A percentile compares a stretch with the other conserved stretches of the same genome.
These are phyloP conservation scores for Gastrolobium villosum DNA, from an alignment of 306 rosid species.

Conservation along the genomic window DNA sequence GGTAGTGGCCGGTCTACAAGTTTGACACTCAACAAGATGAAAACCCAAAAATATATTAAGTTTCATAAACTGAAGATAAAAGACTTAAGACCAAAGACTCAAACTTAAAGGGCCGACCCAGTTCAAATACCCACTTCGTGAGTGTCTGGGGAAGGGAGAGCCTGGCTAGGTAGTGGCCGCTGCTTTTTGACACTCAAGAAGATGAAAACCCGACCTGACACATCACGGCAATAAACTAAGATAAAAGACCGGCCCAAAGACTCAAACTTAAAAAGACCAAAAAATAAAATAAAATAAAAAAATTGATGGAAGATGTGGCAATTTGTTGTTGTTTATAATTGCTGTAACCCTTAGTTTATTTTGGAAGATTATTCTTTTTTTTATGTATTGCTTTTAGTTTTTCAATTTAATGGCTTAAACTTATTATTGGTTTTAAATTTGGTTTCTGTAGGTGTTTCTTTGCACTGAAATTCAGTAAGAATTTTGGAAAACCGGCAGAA, in stretches of 20 bases:
- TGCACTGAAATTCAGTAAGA: conserved; percentile 41
- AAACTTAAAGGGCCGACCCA: too few relatives aligned
- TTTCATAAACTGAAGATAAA: background rate
- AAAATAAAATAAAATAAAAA: background rate
- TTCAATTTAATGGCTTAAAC: conserved; percentile 15
- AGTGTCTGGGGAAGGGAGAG: too few relatives aligned
- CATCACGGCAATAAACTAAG: conserved; percentile 4
- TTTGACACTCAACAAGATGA: background rate
- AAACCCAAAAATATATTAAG: background rate
- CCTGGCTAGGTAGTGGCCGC: too few relatives aligned
- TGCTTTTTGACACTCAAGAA: too few relatives aligned
- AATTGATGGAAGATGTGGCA: background rate
- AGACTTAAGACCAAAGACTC: background rate
- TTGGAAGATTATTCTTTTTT: background rate
- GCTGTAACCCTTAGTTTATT: conserved; percentile 7
- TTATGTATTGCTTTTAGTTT: conserved; percentile 15
- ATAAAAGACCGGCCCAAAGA: background rate
- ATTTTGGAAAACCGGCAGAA: conserved; percentile 52
- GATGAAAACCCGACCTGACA: too few relatives aligned
- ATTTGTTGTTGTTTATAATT: conserved; percentile 23
- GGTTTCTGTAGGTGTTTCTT: conserved; percentile 44
- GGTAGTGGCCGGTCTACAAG: too few relatives aligned
- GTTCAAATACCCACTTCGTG: too few relatives aligned
- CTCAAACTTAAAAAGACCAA: background rate
- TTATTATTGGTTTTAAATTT: conserved; percentile 35